Evolutionary conservation across 225 moss, liverwort and hornwort species (phyloP), one percentile per base, ranked within the genome.

Genomic region (Rhytidiadelphus loreus): DNA sequence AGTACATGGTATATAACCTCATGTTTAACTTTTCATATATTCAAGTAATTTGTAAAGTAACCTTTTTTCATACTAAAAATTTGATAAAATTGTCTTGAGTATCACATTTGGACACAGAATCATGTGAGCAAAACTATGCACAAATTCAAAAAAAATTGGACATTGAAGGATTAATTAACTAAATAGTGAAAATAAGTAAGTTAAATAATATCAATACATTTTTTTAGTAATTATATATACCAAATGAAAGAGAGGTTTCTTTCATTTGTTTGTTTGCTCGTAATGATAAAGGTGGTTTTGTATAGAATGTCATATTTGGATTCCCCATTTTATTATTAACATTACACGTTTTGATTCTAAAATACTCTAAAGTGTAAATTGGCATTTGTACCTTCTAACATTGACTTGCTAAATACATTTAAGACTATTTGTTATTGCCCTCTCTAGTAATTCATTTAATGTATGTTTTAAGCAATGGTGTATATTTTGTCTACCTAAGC

Each of bases 151-250:
- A 9, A 20, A 28, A 29, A 44, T 44, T 28, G 2, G 29, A 0
- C 6, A 3, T 37, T 37, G 1, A 53, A 2, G 35, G 9, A 0
- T 35, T 35, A 23, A 37, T 35, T 35, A 24, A 53, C 0, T 6
- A 15, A 35, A 53, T 0, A 0, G 0, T 53, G 0, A 76, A 46
- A 76, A 15, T 6, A 22, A 76, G 0, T 13, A 52, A 32, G 1
- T 18, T 57, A 18, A 2, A 28, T 8, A 19, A 16, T 56, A 26
- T n/a, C 2, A 2, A 46, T 52, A 30, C 3, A 22, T 61, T 18
- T 18, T 32, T 32, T 61, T 41, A 22, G 7, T 23, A 35, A 53
- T 35, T 53, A 14, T 53, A 14, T 15, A 35, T 52, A 52, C 5
- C 22, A 30, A 13, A 22, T 22, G 6, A 18, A 53, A 53, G 1